These are phyloP conservation scores for Digitaria exilis DNA, from an alignment of 202 grass and related monocot genomes.

Conservation along the genomic window DNA sequence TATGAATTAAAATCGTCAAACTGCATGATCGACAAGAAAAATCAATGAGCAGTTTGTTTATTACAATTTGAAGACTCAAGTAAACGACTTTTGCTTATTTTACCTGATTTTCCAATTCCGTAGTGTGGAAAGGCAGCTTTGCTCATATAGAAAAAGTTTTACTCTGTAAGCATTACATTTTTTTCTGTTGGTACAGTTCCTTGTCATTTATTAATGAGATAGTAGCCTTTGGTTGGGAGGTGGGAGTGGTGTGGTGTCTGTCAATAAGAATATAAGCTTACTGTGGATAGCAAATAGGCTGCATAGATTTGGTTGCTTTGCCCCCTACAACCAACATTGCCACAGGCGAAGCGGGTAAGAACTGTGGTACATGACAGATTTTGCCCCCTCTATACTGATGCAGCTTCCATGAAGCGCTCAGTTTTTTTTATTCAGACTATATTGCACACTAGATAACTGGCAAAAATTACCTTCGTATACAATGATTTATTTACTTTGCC, in stretches of 20 bases:
- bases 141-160: not conserved
- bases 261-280: not conserved
- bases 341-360: not conserved
- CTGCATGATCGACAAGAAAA: too few species aligned
- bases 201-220: slow-evolving; percentile 14
- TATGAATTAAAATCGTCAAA: not conserved
- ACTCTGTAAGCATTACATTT: not conserved
- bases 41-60: too few species aligned
- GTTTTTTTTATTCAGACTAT: slow-evolving; percentile 10
- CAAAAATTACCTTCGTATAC: not conserved
- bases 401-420: not conserved
- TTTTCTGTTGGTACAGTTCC: not conserved
- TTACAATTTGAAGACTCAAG: slow-evolving; percentile 17
- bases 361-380: not conserved
- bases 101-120: not conserved
- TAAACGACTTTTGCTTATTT: not conserved
- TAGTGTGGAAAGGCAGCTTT: not conserved
- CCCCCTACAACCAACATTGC: not conserved
- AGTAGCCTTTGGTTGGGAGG: not conserved
- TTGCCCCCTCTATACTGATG: slow-evolving; percentile 2
- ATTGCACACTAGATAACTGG: not conserved
- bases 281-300: not conserved
- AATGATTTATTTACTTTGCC: not conserved
- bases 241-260: not conserved
- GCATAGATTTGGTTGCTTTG: not conserved